A percentile compares a stretch with the other conserved stretches of the same genome.
Conservation (phyloP, 2,329 filamentous ascomycete genomes). For the Monosporascus sp. region DNA sequence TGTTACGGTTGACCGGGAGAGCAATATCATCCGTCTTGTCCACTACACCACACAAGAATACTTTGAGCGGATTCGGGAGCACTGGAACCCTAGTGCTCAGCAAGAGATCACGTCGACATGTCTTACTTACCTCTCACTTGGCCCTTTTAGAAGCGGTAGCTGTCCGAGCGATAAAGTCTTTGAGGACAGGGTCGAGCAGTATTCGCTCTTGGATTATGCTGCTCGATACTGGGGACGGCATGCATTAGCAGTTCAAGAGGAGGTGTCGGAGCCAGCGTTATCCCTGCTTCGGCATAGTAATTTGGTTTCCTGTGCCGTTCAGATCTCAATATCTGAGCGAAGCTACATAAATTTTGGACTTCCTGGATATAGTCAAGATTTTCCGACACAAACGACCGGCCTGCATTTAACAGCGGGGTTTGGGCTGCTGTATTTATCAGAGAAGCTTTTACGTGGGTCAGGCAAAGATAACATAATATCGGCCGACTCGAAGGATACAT, state of each 20-base stretch:
- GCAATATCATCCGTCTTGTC: conserved; percentile 30
- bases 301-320: not conserved
- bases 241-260: not conserved
- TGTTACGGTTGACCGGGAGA: conserved; percentile 32
- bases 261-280: not conserved
- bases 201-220: conserved; percentile 7
- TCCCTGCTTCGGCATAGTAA: not conserved
- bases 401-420: too few species aligned
- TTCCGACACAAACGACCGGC: too few species aligned
- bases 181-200: not conserved
- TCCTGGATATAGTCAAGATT: too few species aligned
- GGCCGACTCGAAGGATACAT: too few species aligned
- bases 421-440: too few species aligned
- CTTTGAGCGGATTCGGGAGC: conserved; percentile 23
- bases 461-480: too few species aligned
- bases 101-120: conserved; percentile 23
- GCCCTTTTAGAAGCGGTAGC: not conserved
- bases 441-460: too few species aligned
- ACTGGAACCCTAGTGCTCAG: conserved; percentile 27
- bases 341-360: accelerated
- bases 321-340: not conserved
- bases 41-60: conserved; percentile 41
- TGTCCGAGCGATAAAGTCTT: not conserved
- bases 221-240: conserved; percentile 8
- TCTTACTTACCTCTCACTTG: conserved; percentile 30